Evolutionary conservation across 2,329 filamentous ascomycete genomes (phyloP), one percentile per base, ranked within the genome.

Genomic region (Claviceps paspali): DNA sequence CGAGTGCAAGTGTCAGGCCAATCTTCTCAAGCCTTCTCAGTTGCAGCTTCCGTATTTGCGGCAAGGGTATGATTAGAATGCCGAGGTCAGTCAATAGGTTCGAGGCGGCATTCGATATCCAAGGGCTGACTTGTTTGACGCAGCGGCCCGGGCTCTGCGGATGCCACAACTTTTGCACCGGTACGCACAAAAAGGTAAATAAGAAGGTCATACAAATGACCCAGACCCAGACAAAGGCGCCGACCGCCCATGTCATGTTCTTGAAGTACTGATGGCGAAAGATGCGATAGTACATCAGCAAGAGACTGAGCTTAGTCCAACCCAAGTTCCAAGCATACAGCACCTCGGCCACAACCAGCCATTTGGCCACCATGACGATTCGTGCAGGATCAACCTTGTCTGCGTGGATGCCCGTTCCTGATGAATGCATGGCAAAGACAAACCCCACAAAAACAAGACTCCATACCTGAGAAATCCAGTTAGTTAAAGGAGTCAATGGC

Each of bases 271-370:
- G 52, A 4, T 62, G 52, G 15, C 54, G 62, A 48, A 71, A 71
- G 43, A 71, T 67, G 46, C 65, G 64, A 45, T 59, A 60, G 52
- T 70, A 70, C 64, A 71, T 67, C 29, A 68, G 49, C 31, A 72
- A 46, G 17, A 71, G 53, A 35, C 61, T 61, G 11, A 68, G 38
- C 44, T 70, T 72, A n/a, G 65, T 65, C 52, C 65, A 60, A 28
- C 59, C 62, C 3, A 68, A 50, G 22, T 64, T 66, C 46, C 57
- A 67, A 19, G 56, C 61, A 44, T 68, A 68, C 28, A 67, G 50
- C 38, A 67, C 54, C 45, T 67, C 64, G 17, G 61, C 63, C 9
- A 63, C 60, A 10, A 69, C 48, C 5, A 70, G 55, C 47, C 61
- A 59, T 49, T 70, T 65, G 10, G 60, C 58, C 51, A 65, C 61